Base-by-base conservation (phyloP, 75 land plant genomes). In the Pinus taeda region DNA sequence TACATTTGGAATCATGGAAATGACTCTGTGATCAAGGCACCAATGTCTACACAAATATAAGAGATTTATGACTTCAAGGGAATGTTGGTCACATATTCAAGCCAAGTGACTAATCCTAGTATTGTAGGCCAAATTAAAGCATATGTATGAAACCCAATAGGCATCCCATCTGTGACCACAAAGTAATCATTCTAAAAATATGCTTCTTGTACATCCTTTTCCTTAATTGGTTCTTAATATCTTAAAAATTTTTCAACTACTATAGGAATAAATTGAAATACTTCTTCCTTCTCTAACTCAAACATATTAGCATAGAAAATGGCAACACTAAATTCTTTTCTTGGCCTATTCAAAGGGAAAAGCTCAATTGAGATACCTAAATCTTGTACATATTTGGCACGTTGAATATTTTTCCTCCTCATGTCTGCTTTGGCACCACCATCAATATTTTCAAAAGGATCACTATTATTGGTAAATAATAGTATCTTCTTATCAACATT, bases 301-400 rank as follows among this genome's bases (percentile, higher is more conserved):
- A 93, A 33, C 83, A 70, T 86, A n/a, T n/a, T n/a, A n/a, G n/a
- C n/a, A 88, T 90, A 97, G 74, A 97, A 97, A 45, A 77, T n/a
- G n/a, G n/a, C n/a, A n/a, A n/a, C n/a, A n/a, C n/a, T 85, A 79
- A 97, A 97, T 58, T 80, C 83, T 74, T 87, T 86, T 12, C 87
- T 87, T 18, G 91, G 86, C 49, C n/a, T n/a, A n/a, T n/a, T n/a
- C n/a, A n/a, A n/a, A n/a, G n/a, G n/a, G n/a, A n/a, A n/a, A n/a
- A n/a, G 76, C 73, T 94, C 98, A 77, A 97, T 85, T 33, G 87
- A 82, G 60, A 97, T 92, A 61, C 99, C 95, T 77, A 97, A 85
- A 78, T 94, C 95, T 88, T 87, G 90, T 56, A 93, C 92, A 90
- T 95, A 95, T 83, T 93, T 91, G 61, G 93, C 98, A 63, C 95